These are phyloP conservation scores for Vanilla planifolia DNA, from an alignment of 106 monocot species.

Conservation along the genomic window DNA sequence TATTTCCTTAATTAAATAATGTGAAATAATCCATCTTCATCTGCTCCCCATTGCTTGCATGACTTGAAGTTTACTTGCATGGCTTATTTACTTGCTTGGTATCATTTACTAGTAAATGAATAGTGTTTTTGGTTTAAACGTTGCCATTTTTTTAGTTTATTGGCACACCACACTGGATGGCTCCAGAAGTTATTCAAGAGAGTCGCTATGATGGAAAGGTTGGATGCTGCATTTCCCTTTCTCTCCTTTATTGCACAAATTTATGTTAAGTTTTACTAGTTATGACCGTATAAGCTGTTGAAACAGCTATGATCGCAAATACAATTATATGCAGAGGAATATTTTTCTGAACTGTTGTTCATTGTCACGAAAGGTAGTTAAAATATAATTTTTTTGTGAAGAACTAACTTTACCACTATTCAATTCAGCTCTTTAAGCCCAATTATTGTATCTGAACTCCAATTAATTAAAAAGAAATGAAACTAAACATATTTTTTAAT, in stretches of 20 bases:
- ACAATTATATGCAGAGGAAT: neutral
- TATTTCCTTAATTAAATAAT: no score
- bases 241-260: neutral
- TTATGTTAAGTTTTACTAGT: neutral
- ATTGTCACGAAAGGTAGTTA: no score
- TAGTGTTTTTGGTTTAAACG: neutral
- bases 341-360: neutral
- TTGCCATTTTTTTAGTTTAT: slow-evolving; percentile 56
- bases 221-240: slow-evolving; percentile 3
- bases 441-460: no score
- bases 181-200: slow-evolving; percentile 99
- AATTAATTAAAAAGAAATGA: no score
- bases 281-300: neutral
- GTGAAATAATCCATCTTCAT: no score
- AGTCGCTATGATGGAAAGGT: slow-evolving; percentile 99
- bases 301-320: neutral
- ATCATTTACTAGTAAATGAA: neutral
- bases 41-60: neutral
- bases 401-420: no score
- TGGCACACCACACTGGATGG: slow-evolving; percentile 99
- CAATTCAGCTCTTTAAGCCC: no score
- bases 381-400: no score
- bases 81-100: no score
- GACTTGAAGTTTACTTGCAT: neutral
- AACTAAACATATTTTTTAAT: no score